Evolutionary conservation across 1,139 yeast species (phyloP).

Genomic region (Candida sanyaensis): DNA sequence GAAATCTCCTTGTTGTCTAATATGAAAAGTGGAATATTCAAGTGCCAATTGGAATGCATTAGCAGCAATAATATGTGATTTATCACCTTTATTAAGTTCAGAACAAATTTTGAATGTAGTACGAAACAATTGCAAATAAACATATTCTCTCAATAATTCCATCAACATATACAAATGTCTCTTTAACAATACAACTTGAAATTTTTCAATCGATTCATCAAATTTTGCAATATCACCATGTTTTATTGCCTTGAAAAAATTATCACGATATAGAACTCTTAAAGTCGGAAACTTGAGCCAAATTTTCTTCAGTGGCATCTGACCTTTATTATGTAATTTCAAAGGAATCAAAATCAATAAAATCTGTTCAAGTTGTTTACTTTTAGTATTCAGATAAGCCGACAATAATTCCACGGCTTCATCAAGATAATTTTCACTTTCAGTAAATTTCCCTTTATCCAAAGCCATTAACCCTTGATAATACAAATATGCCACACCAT

Average conservation of each 20-base stretch:
- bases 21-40: slow-evolving; percentile 30
- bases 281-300: slow-evolving; percentile 51
- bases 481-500: slow-evolving; percentile 62
- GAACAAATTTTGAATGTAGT: slow-evolving; percentile 40
- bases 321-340: slow-evolving; percentile 42
- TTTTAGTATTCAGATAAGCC: slow-evolving; percentile 16
- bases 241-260: slow-evolving; percentile 48
- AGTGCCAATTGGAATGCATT: slow-evolving; percentile 50
- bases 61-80: slow-evolving; percentile 49
- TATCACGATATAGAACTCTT: slow-evolving; percentile 44
- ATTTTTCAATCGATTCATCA: slow-evolving; percentile 42
- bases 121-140: slow-evolving; percentile 55
- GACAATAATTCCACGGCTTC: slow-evolving; percentile 45
- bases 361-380: slow-evolving; percentile 39
- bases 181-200: slow-evolving; percentile 55
- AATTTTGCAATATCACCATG: slow-evolving; percentile 58
- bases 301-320: slow-evolving; percentile 39
- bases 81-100: slow-evolving; percentile 25
- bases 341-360: slow-evolving; percentile 58
- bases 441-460: slow-evolving; percentile 59
- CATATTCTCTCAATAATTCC: slow-evolving; percentile 52
- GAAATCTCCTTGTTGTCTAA: slow-evolving; percentile 6
- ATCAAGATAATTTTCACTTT: slow-evolving; percentile 51
- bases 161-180: slow-evolving; percentile 66
- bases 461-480: slow-evolving; percentile 65